phyloP scores from a whole-genome alignment of 805 yeast genomes.

The Candida nonsorbophila region DNA sequence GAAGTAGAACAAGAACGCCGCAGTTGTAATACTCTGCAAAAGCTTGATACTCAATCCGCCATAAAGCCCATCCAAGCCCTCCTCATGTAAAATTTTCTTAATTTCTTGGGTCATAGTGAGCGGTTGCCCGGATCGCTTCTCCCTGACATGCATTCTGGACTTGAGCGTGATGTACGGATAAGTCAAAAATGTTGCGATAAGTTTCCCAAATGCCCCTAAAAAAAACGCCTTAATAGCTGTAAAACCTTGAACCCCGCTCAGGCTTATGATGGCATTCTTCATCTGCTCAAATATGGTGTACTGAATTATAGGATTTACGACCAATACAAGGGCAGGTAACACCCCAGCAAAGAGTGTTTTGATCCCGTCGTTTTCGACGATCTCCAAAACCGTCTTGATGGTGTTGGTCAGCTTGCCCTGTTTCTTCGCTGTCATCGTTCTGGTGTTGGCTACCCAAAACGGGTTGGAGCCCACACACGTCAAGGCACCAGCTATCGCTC shows the following conservation, averaged over 20 bases:
- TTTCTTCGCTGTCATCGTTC: slow-evolving; percentile 63
- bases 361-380: slow-evolving; percentile 67
- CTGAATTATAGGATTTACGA: slow-evolving; percentile 84
- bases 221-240: slow-evolving; percentile 75
- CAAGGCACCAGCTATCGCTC: slow-evolving; percentile 83
- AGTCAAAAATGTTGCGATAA: slow-evolving; percentile 82
- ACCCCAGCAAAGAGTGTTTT: slow-evolving; percentile 76
- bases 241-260: slow-evolving; percentile 44
- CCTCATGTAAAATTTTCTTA: slow-evolving; percentile 54
- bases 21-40: slow-evolving; percentile 77
- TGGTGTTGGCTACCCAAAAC: slow-evolving; percentile 91
- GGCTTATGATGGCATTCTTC: slow-evolving; percentile 57
- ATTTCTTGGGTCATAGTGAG: slow-evolving; percentile 47
- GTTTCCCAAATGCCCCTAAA: slow-evolving; percentile 85
- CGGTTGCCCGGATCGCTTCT: slow-evolving; percentile 23
- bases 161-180: slow-evolving; percentile 90
- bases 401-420: slow-evolving; percentile 32
- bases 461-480: slow-evolving; percentile 84
- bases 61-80: slow-evolving; percentile 75
- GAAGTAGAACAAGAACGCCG: slow-evolving; percentile 86
- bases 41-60: slow-evolving; percentile 78
- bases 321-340: slow-evolving; percentile 81
- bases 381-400: slow-evolving; percentile 52
- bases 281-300: slow-evolving; percentile 88
- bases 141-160: slow-evolving; percentile 75